A percentile compares a stretch with the other conserved stretches of the same genome.
phyloP scores from a whole-genome alignment of 352 stramenopile species.

The Pythium dissotocum region DNA sequence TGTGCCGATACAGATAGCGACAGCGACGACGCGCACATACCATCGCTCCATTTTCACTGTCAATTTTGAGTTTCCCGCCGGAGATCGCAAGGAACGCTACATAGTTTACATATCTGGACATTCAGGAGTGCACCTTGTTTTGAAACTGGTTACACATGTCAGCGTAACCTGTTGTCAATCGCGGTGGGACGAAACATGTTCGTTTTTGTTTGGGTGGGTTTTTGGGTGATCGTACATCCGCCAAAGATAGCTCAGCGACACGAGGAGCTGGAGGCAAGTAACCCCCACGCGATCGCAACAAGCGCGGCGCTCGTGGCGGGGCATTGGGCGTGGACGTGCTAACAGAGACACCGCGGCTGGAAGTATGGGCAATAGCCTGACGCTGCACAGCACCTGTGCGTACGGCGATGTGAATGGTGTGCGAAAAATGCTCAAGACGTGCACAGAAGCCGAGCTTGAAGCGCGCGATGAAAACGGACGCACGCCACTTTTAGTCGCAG shows the following conservation, averaged over 20 bases:
- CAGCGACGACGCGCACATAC: background rate
- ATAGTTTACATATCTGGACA: background rate
- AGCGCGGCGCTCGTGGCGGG: background rate
- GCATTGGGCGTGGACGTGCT: background rate
- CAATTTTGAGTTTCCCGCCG: slow-evolving; percentile 5
- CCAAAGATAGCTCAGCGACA: slow-evolving; percentile 16
- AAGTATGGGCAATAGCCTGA: slow-evolving; percentile 80
- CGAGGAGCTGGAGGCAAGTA: slow-evolving; percentile 14
- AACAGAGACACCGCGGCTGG: background rate
- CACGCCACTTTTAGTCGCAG: slow-evolving; percentile 77
- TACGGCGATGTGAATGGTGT: slow-evolving; percentile 66
- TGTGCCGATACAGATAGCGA: slow-evolving; percentile 23
- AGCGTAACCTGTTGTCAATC: slow-evolving; percentile 13
- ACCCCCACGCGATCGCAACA: slow-evolving; percentile 5
- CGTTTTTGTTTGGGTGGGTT: slow-evolving; percentile 5
- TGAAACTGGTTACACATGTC: slow-evolving; percentile 11
- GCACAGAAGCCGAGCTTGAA: slow-evolving; percentile 67
- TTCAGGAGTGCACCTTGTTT: background rate
- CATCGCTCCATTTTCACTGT: slow-evolving; percentile 5
- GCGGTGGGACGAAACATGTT: slow-evolving; percentile 7
- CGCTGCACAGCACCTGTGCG: slow-evolving; percentile 80
- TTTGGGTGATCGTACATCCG: slow-evolving; percentile 15
- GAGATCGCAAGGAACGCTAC: background rate
- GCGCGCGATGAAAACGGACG: slow-evolving; percentile 67
- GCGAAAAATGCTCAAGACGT: slow-evolving; percentile 58